phyloP scores from a whole-genome alignment of 1,284 basidiomycete genomes.

The Marasmius tenuissimus region DNA sequence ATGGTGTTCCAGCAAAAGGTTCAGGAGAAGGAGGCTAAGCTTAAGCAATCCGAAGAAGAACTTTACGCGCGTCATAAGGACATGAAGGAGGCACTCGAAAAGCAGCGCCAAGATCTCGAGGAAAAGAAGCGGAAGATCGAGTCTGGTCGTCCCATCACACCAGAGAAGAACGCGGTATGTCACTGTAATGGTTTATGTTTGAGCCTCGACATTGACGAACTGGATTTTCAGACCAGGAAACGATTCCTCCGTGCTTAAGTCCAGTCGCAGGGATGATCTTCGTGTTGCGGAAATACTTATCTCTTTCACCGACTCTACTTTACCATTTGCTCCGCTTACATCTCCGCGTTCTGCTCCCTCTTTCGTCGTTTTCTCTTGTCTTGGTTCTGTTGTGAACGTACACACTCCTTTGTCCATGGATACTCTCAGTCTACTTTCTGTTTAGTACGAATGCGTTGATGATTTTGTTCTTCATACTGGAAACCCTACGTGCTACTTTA shows the following conservation, averaged over 20 bases:
- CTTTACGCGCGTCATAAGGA: slow-evolving; percentile 96
- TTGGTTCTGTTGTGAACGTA: slow-evolving; percentile 41
- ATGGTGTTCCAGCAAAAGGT: slow-evolving; percentile 99
- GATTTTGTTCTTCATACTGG: slow-evolving; percentile 27
- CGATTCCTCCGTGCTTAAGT: slow-evolving; percentile 71
- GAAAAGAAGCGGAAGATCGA: slow-evolving; percentile 98
- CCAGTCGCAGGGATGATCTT: slow-evolving; percentile 17
- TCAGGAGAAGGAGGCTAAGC: slow-evolving; percentile 95
- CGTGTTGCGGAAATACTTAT: background rate
- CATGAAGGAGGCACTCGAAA: slow-evolving; percentile 98
- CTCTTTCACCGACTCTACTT: background rate
- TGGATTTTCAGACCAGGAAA: slow-evolving; percentile 57
- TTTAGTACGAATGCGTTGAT: slow-evolving; percentile 47
- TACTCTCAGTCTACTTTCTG: slow-evolving; percentile 50
- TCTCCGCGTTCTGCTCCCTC: slow-evolving; percentile 31
- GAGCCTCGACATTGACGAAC: background rate
- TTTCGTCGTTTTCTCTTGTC: slow-evolving; percentile 38
- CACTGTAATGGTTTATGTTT: background rate
- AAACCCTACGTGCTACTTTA: slow-evolving; percentile 14
- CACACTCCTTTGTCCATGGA: slow-evolving; percentile 59
- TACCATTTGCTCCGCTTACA: slow-evolving; percentile 20
- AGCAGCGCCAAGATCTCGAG: slow-evolving; percentile 92
- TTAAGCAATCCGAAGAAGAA: slow-evolving; percentile 98
- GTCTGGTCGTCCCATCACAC: slow-evolving; percentile 90
- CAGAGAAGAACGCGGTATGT: slow-evolving; percentile 83